Conservation (phyloP, 495 filamentous ascomycete genomes). For the Neurospora intermedia region DNA sequence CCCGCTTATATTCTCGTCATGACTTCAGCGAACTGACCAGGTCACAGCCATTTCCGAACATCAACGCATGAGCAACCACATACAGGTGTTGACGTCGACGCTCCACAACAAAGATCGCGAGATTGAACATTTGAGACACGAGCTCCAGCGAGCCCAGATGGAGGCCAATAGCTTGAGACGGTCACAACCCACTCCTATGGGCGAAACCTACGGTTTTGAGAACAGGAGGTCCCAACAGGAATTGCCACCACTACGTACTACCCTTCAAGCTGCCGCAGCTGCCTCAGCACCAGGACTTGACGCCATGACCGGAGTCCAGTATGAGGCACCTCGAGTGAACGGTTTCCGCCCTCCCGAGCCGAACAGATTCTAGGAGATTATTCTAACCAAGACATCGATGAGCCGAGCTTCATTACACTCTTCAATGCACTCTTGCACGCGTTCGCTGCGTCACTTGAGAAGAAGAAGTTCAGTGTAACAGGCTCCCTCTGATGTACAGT, state of each 20-base stretch:
- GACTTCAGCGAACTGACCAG: constrained; percentile 4
- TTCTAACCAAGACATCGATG: neutral
- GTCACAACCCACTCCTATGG: constrained; percentile 10
- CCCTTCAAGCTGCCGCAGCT: constrained; percentile 13
- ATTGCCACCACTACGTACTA: constrained; percentile 36
- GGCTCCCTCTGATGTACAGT: neutral
- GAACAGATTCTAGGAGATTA: constrained; percentile 5
- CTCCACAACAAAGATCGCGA: constrained; percentile 28
- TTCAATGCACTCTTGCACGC: neutral
- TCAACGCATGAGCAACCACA: constrained; percentile 30
- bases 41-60: constrained; percentile 45
- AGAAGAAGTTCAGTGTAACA: neutral
- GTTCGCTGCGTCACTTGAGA: neutral
- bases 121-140: constrained; percentile 36
- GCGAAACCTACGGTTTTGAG: constrained; percentile 21
- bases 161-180: constrained; percentile 28
- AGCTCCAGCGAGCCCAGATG: constrained; percentile 17
- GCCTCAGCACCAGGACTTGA: constrained; percentile 24
- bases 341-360: constrained; percentile 22
- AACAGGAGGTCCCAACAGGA: constrained; percentile 27
- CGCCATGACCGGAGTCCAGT: constrained; percentile 46
- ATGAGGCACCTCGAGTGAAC: constrained; percentile 32
- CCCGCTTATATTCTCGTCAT: neutral
- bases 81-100: constrained; percentile 25
- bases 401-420: neutral